phyloP scores from a whole-genome alignment of 2,329 filamentous ascomycete genomes.

The Claviceps monticola region DNA sequence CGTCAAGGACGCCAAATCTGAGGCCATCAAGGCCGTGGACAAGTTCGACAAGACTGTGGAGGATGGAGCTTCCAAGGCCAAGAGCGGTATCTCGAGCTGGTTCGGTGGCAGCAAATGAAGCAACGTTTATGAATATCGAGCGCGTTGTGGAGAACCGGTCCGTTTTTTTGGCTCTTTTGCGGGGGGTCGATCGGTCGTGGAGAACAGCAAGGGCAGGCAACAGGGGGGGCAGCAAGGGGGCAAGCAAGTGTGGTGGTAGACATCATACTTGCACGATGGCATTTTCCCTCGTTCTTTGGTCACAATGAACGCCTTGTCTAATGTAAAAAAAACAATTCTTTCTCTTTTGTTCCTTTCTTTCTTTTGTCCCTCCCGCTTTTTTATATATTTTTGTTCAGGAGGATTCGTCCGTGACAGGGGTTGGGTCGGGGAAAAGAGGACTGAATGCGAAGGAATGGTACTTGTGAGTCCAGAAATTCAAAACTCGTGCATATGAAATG shows the following conservation, averaged over 20 bases:
- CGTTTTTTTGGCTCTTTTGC: not conserved
- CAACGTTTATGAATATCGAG: not conserved
- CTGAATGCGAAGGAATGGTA: too few species aligned
- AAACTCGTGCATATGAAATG: not conserved
- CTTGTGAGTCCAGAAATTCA: not conserved
- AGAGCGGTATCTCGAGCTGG: slow-evolving; percentile 74
- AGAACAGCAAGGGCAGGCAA: not conserved
- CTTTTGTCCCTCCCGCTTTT: too few species aligned
- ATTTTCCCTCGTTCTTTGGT: not conserved
- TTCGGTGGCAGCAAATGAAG: slow-evolving; percentile 49
- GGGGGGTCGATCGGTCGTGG: not conserved
- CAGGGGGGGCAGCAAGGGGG: not conserved
- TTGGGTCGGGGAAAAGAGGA: not conserved
- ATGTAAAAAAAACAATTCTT: too few species aligned
- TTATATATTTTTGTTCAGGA: too few species aligned
- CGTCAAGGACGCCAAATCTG: slow-evolving; percentile 48
- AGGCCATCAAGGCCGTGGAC: slow-evolving; percentile 60
- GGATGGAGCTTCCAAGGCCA: slow-evolving; percentile 64
- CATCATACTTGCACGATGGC: not conserved
- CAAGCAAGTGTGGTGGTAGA: not conserved
- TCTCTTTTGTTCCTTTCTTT: too few species aligned
- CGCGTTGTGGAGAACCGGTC: not conserved
- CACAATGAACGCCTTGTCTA: not conserved
- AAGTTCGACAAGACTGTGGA: slow-evolving; percentile 73
- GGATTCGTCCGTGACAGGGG: not conserved